Base-by-base conservation (phyloP, 2,329 filamentous ascomycete genomes). In the Alternaria arbusti region DNA sequence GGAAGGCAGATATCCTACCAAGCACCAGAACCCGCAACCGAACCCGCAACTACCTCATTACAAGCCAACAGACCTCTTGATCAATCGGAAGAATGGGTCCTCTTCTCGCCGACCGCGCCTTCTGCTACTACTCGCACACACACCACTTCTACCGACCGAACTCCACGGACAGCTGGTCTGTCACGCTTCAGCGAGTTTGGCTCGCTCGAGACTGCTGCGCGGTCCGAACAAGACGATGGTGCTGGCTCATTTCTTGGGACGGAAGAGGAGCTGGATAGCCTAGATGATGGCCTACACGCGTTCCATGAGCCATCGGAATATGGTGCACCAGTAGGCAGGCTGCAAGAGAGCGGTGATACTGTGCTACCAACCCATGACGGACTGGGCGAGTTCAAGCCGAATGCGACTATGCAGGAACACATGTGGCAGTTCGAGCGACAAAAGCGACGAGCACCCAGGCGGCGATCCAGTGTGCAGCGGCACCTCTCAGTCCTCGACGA, bases 311-410 rank as follows among this genome's bases (percentile, higher is more conserved):
- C 86, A 15, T 84, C 82, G 2, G 75, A 80, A 25, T 71, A 74
- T 57, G 74, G 74, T 45, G 69, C 74, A 58, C 82, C 78, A 26
- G 86, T 84, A 62, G 77, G 81, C 66, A 80, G 80, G 65, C 74
- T 84, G 68, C 83, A 87, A 59, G 83, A 87, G 49, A 88, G 87
- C 67, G 84, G 88, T 20, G 84, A 86, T 17, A 89, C 92, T 0
- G 88, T 97, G 3, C 86, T 99, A n/a, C 96, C 96, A 0, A 88
- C 90, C 1, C 96, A 99, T 75, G 94, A 99, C 83, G 96, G 96
- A 2, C 81, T 98, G 49, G 96, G 96, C 5, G 92, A 91, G 7
- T 99, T 99, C 78, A 88, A 79, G 64, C 92, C 75, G 78, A 92
- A 82, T 75, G 88, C 74, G 12, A 86, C 76, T 75, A 85, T 93